Conservation (phyloP, 1,284 basidiomycete species). For the Leccinum solheimii region DNA sequence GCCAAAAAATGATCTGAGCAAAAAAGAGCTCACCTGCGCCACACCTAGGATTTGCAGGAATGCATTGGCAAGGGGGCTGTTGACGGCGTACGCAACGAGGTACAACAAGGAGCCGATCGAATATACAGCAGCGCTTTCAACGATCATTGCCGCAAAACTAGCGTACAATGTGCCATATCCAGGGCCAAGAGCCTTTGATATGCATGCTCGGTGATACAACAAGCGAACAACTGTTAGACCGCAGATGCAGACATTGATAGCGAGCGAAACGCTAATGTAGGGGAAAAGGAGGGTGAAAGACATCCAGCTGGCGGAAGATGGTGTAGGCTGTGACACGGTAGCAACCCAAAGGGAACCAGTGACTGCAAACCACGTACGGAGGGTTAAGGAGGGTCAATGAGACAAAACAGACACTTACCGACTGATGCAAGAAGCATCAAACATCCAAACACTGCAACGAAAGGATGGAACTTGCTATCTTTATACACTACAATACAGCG, state of each 20-base stretch:
- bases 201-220: constrained; percentile 32
- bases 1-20: not conserved
- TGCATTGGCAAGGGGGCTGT: constrained; percentile 28
- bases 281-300: constrained; percentile 34
- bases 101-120: constrained; percentile 32
- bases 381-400: not conserved
- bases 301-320: constrained; percentile 28
- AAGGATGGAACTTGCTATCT: constrained; percentile 28
- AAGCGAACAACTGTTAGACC: constrained; percentile 32
- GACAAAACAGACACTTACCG: constrained; percentile 13
- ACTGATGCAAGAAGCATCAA: constrained; percentile 29
- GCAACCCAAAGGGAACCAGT: constrained; percentile 32
- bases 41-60: constrained; percentile 35
- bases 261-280: constrained; percentile 33
- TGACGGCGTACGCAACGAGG: constrained; percentile 25
- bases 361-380: constrained; percentile 12
- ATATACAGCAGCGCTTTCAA: constrained; percentile 35
- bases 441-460: constrained; percentile 21
- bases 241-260: constrained; percentile 33
- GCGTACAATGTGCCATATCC: constrained; percentile 31
- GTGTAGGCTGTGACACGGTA: constrained; percentile 25
- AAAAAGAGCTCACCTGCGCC: constrained; percentile 24
- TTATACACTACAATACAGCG: constrained; percentile 36
- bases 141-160: constrained; percentile 32
- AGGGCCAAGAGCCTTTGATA: constrained; percentile 29